These are phyloP conservation scores for Aspergillus affinis DNA, from an alignment of 495 filamentous ascomycete species.

Conservation along the genomic window DNA sequence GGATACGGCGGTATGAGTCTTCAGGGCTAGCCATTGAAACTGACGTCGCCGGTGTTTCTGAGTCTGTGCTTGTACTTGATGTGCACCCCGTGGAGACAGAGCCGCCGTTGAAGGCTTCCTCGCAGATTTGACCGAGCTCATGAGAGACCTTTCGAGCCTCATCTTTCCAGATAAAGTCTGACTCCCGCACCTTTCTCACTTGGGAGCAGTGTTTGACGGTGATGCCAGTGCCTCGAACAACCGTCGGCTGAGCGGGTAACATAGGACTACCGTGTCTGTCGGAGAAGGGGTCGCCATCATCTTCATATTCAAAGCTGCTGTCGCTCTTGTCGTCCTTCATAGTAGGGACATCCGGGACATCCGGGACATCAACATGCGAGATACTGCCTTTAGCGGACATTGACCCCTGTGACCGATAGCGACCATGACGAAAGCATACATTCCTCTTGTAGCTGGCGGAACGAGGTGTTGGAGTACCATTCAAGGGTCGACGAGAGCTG, in stretches of 20 bases:
- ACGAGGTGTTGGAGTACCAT: slow-evolving; percentile 48
- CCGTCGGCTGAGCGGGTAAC: slow-evolving; percentile 41
- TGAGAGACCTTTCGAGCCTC: slow-evolving; percentile 65
- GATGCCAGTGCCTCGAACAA: slow-evolving; percentile 34
- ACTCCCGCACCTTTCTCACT: slow-evolving; percentile 41
- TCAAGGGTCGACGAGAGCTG: slow-evolving; percentile 61
- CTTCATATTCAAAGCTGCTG: slow-evolving; percentile 29
- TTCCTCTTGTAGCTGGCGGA: slow-evolving; percentile 68
- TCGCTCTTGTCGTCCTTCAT: slow-evolving; percentile 29
- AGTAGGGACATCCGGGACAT: slow-evolving; percentile 7
- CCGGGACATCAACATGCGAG: slow-evolving; percentile 8
- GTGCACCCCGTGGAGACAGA: slow-evolving; percentile 53
- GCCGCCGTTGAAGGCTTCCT: slow-evolving; percentile 80
- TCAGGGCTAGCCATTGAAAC: slow-evolving; percentile 40
- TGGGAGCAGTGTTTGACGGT: slow-evolving; percentile 29
- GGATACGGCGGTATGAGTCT: slow-evolving; percentile 21
- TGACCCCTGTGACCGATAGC: slow-evolving; percentile 44
- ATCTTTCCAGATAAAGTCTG: slow-evolving; percentile 54
- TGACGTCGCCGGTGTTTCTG: slow-evolving; percentile 55
- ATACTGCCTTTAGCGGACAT: slow-evolving; percentile 26
- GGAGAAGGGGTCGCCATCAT: slow-evolving; percentile 18
- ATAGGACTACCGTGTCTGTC: slow-evolving; percentile 34
- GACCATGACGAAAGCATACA: slow-evolving; percentile 73
- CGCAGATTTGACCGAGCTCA: slow-evolving; percentile 66
- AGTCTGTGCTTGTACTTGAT: slow-evolving; percentile 40